Percentiles rank a stretch among this genome's conserved stretches.
phyloP scores from a whole-genome alignment of 768 basidiomycete species.

The Boletus pseudo-olivaceus region DNA sequence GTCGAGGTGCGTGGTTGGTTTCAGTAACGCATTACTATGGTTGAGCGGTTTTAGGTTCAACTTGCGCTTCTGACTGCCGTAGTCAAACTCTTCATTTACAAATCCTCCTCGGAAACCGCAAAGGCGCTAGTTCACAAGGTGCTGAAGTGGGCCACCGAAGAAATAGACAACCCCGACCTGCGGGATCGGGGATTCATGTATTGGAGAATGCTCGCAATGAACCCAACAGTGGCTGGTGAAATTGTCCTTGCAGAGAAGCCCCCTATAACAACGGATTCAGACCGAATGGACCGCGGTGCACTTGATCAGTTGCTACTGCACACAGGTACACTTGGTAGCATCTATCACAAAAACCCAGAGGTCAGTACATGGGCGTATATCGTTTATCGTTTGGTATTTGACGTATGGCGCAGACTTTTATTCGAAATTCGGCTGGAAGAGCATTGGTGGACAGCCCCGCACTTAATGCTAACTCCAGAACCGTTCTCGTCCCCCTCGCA shows the following conservation, averaged over 20 bases:
- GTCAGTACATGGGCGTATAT: conserved; percentile 35
- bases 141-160: conserved; percentile 95
- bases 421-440: conserved; percentile 81
- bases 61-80: conserved; percentile 89
- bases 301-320: conserved; percentile 93
- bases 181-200: conserved; percentile 99
- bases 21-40: background rate
- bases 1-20: conserved; percentile 61
- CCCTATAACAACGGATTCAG: conserved; percentile 95
- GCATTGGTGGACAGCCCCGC: conserved; percentile 87
- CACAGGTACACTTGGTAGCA: conserved; percentile 90
- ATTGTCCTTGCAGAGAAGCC: conserved; percentile 94
- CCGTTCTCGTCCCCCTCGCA: conserved; percentile 61
- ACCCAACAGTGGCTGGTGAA: conserved; percentile 82
- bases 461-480: conserved; percentile 75
- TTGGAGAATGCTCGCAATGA: conserved; percentile 94
- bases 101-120: conserved; percentile 74
- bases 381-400: conserved; percentile 7
- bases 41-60: conserved; percentile 65
- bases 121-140: conserved; percentile 93
- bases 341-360: conserved; percentile 98
- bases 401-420: conserved; percentile 68
- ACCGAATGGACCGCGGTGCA: conserved; percentile 94
- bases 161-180: conserved; percentile 96
- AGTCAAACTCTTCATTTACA: conserved; percentile 95